Evolutionary conservation across 768 basidiomycete species (phyloP), one percentile per base, ranked within the genome.

Genomic region (Boletus patriciae): DNA sequence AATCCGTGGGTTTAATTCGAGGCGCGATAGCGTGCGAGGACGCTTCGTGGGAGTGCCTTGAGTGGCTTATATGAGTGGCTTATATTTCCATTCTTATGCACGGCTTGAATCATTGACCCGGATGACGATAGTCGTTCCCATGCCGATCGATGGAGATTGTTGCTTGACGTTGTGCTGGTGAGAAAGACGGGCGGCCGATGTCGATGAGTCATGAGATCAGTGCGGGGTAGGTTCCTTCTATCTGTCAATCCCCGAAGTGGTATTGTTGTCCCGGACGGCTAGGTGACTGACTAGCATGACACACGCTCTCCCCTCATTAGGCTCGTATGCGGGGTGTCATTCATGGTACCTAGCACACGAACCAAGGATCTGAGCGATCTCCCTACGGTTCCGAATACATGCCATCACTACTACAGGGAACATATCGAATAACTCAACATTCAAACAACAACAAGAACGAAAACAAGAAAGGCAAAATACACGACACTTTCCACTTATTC

Each of bases 351-450:
- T 49, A 29, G 25, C 25, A 25, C 4, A 50, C 21, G 19, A 6
- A 38, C 8, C 7, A 31, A 33, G 34, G 50, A 41, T 43, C 33
- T 11, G 16, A 19, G 29, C 21, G 21, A 59, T 59, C 44, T 54
- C 41, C 38, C 31, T 42, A 41, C 41, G 2, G 31, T 7, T 46
- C 45, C 6, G 29, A 48, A 44, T 48, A 63, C 65, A 63, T 25
- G 18, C 12, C 13, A 49, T 48, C 40, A 34, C 27, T 42, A 45
- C 37, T 46, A 64, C 55, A 46, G 36, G 29, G 29, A 37, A 58
- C 50, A 52, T 59, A 48, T 23, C 4, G 37, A 50, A 65, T 55
- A 55, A 51, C 6, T 62, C 50, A 41, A 31, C 33, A 45, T 4
- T n/a, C 37, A 27, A 33, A 44, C 46, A 60, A 44, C 47, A 47